Evolutionary conservation across 257 asterid species (phyloP).

Genomic region (Rauvolfia tetraphylla): DNA sequence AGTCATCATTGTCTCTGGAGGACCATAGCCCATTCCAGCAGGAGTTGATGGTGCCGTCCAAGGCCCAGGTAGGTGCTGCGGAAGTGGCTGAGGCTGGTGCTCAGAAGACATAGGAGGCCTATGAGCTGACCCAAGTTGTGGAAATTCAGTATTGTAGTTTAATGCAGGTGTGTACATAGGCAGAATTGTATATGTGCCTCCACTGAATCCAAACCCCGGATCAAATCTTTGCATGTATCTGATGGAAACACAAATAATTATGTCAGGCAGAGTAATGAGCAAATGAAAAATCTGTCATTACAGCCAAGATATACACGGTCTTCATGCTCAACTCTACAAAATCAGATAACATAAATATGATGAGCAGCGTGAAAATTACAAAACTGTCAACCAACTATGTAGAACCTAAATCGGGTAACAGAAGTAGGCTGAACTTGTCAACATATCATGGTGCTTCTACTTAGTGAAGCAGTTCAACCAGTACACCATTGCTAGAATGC

Average conservation of each 20-base stretch:
- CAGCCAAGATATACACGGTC: background rate
- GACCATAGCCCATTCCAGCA: slow-evolving; percentile 76
- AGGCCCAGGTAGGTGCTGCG: slow-evolving; percentile 69
- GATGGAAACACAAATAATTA: slow-evolving; percentile 10
- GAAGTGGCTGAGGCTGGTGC: slow-evolving; percentile 71
- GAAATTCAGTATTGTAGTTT: slow-evolving; percentile 90
- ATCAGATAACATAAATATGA: background rate
- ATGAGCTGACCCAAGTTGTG: slow-evolving; percentile 82
- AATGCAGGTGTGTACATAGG: slow-evolving; percentile 96
- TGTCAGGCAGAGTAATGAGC: background rate
- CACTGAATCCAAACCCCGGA: slow-evolving; percentile 92
- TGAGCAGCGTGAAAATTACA: background rate
- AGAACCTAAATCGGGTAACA: background rate
- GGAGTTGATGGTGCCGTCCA: slow-evolving; percentile 71
- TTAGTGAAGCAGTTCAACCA: background rate
- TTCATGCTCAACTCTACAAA: background rate
- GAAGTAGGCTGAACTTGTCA: background rate
- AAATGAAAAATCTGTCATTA: background rate
- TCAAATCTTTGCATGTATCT: slow-evolving; percentile 98
- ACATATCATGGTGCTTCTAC: background rate
- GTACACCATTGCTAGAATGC: no score
- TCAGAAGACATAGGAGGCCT: slow-evolving; percentile 64
- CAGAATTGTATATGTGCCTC: slow-evolving; percentile 78
- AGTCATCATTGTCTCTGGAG: slow-evolving; percentile 65
- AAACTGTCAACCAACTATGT: background rate